phyloP scores from a whole-genome alignment of 179 eudicot genomes.

The Actinidia arguta region DNA sequence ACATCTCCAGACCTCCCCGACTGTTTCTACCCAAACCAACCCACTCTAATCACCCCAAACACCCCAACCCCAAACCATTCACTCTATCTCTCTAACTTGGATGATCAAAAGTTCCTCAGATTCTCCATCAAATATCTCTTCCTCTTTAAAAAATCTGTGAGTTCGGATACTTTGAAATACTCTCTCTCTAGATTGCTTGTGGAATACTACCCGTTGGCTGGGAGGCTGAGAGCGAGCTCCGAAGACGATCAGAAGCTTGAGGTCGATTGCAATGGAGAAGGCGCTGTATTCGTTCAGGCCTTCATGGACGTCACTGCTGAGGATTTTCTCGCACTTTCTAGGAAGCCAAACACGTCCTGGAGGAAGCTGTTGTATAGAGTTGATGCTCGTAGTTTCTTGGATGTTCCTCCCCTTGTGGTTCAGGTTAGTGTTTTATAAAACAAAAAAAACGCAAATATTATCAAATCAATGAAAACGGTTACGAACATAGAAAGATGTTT shows the following conservation, averaged over 20 bases:
- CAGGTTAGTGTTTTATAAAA: constrained; percentile 76
- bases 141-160: constrained; percentile 50
- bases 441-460: too few species aligned
- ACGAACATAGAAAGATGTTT: too few species aligned
- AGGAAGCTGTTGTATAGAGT: constrained; percentile 74
- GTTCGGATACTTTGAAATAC: constrained; percentile 41
- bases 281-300: constrained; percentile 85
- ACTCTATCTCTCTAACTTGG: constrained; percentile 83
- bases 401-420: constrained; percentile 86
- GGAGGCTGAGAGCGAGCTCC: constrained; percentile 54
- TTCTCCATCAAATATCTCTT: constrained; percentile 85
- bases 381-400: constrained; percentile 73
- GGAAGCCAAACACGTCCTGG: constrained; percentile 73
- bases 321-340: constrained; percentile 56
- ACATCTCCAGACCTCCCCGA: constrained; percentile 65
- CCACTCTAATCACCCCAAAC: constrained; percentile 58
- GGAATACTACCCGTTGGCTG: constrained; percentile 90
- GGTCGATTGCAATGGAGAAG: constrained; percentile 90
- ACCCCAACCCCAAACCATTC: constrained; percentile 69
- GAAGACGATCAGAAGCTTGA: constrained; percentile 63
- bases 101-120: constrained; percentile 84
- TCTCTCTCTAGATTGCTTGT: constrained; percentile 72
- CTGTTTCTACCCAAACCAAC: constrained; percentile 50
- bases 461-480: too few species aligned
- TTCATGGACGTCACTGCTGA: constrained; percentile 56